These are phyloP conservation scores for Leccinum imitatum DNA, from an alignment of 768 basidiomycete species.

Conservation along the genomic window DNA sequence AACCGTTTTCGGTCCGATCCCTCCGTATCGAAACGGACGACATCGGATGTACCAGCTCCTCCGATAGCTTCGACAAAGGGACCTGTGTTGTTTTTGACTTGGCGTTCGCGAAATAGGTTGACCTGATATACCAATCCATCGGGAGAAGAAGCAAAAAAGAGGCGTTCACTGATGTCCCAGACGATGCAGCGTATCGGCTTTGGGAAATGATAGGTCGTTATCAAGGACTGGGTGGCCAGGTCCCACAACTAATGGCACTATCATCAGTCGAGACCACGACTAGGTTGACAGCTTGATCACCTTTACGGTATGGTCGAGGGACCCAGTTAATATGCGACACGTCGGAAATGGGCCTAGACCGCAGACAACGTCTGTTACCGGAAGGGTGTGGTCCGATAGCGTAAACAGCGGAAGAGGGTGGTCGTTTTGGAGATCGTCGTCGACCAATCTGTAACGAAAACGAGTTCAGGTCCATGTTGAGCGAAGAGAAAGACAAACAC, in stretches of 20 bases:
- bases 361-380: constrained; percentile 77
- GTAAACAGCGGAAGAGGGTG: constrained; percentile 75
- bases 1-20: constrained; percentile 52
- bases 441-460: constrained; percentile 56
- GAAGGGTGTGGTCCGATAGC: constrained; percentile 89
- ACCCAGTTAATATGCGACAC: constrained; percentile 76
- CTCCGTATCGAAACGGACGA: constrained; percentile 65
- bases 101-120: constrained; percentile 68
- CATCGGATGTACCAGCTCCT: constrained; percentile 66
- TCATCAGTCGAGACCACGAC: constrained; percentile 14
- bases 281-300: constrained; percentile 39
- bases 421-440: constrained; percentile 72
- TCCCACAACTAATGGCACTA: constrained; percentile 69
- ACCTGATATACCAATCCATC: constrained; percentile 78
- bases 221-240: constrained; percentile 64
- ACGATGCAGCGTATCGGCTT: constrained; percentile 66
- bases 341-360: constrained; percentile 79
- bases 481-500: constrained; percentile 25
- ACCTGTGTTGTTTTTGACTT: constrained; percentile 48
- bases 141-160: constrained; percentile 82
- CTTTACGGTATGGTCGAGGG: constrained; percentile 90
- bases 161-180: constrained; percentile 83
- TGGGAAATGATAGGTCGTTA: constrained; percentile 89
- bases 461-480: constrained; percentile 11
- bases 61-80: constrained; percentile 67